phyloP scores from a whole-genome alignment of 2,329 filamentous ascomycete species.

The Aspergillus nomiae region DNA sequence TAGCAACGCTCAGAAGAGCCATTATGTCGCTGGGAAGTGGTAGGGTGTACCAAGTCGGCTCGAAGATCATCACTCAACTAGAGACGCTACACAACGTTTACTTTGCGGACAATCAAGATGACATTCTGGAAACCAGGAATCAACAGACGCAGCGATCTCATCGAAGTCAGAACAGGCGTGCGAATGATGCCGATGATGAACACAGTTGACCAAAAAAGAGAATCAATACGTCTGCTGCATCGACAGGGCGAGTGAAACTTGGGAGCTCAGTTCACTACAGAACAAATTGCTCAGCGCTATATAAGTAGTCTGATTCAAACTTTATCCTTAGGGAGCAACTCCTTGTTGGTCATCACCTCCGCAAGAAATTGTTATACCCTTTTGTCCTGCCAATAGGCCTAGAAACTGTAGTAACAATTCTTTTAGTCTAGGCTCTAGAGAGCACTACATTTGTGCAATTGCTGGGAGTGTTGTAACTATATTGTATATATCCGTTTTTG shows the following conservation, averaged over 20 bases:
- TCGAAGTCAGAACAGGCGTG: background rate
- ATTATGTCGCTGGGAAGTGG: background rate
- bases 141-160: background rate
- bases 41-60: background rate
- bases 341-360: no score
- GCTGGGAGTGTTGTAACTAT: no score
- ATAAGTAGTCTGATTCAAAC: no score
- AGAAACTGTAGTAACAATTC: no score
- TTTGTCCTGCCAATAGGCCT: no score
- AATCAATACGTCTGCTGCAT: background rate
- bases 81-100: background rate
- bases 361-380: no score
- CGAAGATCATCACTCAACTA: background rate
- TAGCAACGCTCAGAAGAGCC: background rate
- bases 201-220: background rate
- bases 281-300: background rate
- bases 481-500: no score
- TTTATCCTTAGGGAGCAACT: no score
- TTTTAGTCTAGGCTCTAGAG: constrained; percentile 52
- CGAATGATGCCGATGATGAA: background rate
- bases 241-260: background rate
- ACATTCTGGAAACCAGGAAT: background rate
- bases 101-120: background rate
- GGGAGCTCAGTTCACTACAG: background rate
- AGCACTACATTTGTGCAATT: constrained; percentile 54